These are phyloP conservation scores for Coix lacrymajobi DNA, from an alignment of 176 grass and related monocot species.

Conservation along the genomic window DNA sequence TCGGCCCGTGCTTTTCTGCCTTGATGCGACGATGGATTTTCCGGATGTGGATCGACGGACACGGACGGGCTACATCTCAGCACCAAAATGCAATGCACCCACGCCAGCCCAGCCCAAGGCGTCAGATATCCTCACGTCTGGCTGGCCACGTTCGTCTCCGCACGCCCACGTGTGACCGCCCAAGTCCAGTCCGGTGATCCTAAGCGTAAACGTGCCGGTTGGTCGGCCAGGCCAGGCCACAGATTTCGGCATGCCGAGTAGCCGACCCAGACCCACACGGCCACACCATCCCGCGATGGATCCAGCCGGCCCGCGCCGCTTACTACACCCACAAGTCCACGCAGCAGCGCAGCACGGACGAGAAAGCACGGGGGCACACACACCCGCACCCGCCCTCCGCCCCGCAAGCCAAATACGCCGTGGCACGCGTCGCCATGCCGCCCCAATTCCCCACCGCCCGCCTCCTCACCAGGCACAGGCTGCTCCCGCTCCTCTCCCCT, in stretches of 20 bases:
- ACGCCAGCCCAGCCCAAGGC: too few relatives aligned
- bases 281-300: not conserved
- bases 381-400: not conserved
- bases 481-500: slow-evolving; percentile 10
- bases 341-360: not conserved
- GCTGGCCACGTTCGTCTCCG: not conserved
- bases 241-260: not conserved
- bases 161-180: not conserved
- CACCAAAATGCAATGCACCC: too few relatives aligned
- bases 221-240: not conserved
- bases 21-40: too few relatives aligned
- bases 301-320: not conserved
- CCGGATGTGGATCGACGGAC: too few relatives aligned
- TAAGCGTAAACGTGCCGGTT: not conserved
- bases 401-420: not conserved
- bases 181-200: not conserved
- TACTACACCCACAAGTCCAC: too few relatives aligned
- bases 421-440: slow-evolving; percentile 39
- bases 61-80: too few relatives aligned
- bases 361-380: too few relatives aligned
- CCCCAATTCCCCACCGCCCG: slow-evolving; percentile 29
- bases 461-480: slow-evolving; percentile 11
- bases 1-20: too few relatives aligned
- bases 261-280: not conserved
- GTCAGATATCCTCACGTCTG: not conserved